Evolutionary conservation across 495 filamentous ascomycete species (phyloP), one percentile per base, ranked within the genome.

Genomic region (Articulospora tetracladia): DNA sequence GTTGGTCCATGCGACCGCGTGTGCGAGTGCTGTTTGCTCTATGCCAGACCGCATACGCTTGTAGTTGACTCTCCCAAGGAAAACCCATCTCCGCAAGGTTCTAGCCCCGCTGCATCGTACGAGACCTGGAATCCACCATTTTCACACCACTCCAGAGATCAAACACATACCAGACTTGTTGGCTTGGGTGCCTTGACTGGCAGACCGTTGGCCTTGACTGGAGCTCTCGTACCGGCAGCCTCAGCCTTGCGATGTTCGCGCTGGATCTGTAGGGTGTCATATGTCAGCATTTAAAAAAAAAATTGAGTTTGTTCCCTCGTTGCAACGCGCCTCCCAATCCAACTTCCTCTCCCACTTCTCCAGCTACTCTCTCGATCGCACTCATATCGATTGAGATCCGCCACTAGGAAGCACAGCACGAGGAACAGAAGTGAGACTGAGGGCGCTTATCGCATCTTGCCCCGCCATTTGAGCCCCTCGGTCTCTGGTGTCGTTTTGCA

Each of bases 201-300:
- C 1, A 68, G 57, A 22, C 73, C 73, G 58, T 76, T 76, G 0
- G 72, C 51, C 53, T 74, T 74, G 53, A 74, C 71, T 8, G 73
- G 66, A 3, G 66, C 67, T 24, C 73, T 63, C 3, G 73, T 76
- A 28, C 73, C 73, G 19, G 71, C 72, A 10, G 68, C 70, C 26
- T 76, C 73, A 39, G 69, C 73, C 53, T 74, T 74, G 51, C 69
- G 68, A 68, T 76, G 73, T 58, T 76, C 73, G 65, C 72, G 71
- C 48, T 72, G 67, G 60, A 68, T 56, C 66, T 68, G 50, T 20
- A 25, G 28, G 19, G 4, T 7, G 15, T n/a, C n/a, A 47, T 47
- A 19, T 19, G 41, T 23, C 41, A 19, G 15, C 20, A 7, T 47
- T 4, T 17, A 47, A 19, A 39, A 39, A n/a, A 39, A 10, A 39